phyloP scores from a whole-genome alignment of 2,329 filamentous ascomycete species.

The Phoma sp. region DNA sequence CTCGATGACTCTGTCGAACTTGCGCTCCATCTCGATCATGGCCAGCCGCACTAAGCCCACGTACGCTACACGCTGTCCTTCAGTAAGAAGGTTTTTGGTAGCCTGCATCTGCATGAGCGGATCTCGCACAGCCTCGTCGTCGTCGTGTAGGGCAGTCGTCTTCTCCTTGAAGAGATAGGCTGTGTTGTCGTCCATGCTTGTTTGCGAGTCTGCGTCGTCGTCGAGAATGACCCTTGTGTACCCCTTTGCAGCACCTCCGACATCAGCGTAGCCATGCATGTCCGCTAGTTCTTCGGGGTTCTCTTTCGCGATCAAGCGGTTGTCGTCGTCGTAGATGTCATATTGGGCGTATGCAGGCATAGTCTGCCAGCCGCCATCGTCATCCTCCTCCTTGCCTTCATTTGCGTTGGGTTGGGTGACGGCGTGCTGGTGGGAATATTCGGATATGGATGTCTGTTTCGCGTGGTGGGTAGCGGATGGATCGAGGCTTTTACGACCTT shows the following conservation, averaged over 20 bases:
- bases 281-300: constrained; percentile 73
- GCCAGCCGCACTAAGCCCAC: constrained; percentile 87
- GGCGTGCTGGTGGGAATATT: constrained; percentile 89
- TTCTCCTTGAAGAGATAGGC: constrained; percentile 89
- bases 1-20: constrained; percentile 63
- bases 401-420: constrained; percentile 58
- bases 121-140: constrained; percentile 80
- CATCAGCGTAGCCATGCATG: constrained; percentile 72
- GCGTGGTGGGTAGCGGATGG: constrained; percentile 8
- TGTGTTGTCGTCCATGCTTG: constrained; percentile 96
- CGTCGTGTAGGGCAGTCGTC: constrained; percentile 65
- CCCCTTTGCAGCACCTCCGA: constrained; percentile 90
- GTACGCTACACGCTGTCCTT: constrained; percentile 94
- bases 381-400: constrained; percentile 61
- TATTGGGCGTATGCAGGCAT: constrained; percentile 95
- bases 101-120: constrained; percentile 89
- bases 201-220: constrained; percentile 91
- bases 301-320: constrained; percentile 83
- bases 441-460: constrained; percentile 61
- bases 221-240: constrained; percentile 96
- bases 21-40: constrained; percentile 77
- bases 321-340: constrained; percentile 95
- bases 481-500: constrained; percentile 19
- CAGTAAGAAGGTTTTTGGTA: constrained; percentile 92
- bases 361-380: constrained; percentile 83